Conservation (phyloP, 805 yeast species). For the Naumovozyma baii region DNA sequence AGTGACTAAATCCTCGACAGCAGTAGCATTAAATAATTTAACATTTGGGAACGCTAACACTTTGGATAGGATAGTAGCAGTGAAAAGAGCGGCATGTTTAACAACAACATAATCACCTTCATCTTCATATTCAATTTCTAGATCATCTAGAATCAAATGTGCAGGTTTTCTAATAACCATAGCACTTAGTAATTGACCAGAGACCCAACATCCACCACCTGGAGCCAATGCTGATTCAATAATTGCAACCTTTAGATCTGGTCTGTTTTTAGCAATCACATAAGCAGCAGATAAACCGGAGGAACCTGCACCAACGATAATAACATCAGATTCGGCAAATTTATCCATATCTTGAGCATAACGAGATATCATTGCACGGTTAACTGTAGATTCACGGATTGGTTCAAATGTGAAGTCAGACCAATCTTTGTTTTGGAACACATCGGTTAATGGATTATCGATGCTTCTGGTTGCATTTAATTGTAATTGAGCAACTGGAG, state of each 20-base stretch:
- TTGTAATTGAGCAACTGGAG: neutral
- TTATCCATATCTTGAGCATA: slow-evolving; percentile 65
- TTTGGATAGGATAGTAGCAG: slow-evolving; percentile 59
- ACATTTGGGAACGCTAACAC: slow-evolving; percentile 65
- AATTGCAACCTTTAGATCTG: slow-evolving; percentile 64
- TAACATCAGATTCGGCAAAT: slow-evolving; percentile 65
- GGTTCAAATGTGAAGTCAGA: slow-evolving; percentile 58
- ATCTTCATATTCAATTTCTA: slow-evolving; percentile 60
- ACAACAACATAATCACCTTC: slow-evolving; percentile 76
- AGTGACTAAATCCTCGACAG: slow-evolving; percentile 72
- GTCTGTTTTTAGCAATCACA: slow-evolving; percentile 60
- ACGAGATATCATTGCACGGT: slow-evolving; percentile 71
- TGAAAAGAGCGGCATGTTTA: slow-evolving; percentile 70
- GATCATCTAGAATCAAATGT: slow-evolving; percentile 53
- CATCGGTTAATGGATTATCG: slow-evolving; percentile 11
- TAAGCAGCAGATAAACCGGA: slow-evolving; percentile 73
- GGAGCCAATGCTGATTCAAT: slow-evolving; percentile 68
- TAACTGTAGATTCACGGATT: slow-evolving; percentile 67
- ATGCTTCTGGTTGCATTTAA: neutral
- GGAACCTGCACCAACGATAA: slow-evolving; percentile 71
- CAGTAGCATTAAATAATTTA: slow-evolving; percentile 69
- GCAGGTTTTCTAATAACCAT: slow-evolving; percentile 77
- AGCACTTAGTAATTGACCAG: slow-evolving; percentile 68
- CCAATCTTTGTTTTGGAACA: slow-evolving; percentile 43
- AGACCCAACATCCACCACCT: slow-evolving; percentile 75